These are phyloP conservation scores for Lactifluus pinguis DNA, from an alignment of 768 basidiomycete species.

Conservation along the genomic window DNA sequence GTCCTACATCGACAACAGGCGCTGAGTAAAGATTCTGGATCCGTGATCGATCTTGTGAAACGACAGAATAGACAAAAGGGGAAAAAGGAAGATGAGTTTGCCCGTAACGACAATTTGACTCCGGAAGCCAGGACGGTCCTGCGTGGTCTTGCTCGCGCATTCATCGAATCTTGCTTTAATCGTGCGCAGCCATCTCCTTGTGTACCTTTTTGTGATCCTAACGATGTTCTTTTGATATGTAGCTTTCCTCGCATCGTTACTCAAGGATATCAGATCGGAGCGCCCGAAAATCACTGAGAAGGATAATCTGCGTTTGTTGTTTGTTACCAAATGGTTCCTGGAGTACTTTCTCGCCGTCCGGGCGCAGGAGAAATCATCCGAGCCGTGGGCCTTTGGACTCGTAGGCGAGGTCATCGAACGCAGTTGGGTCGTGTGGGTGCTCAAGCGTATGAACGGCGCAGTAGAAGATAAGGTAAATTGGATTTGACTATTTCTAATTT, in stretches of 20 bases:
- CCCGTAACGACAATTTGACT: conserved; percentile 57
- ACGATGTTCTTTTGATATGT: neutral
- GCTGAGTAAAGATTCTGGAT: conserved; percentile 55
- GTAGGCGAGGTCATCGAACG: conserved; percentile 83
- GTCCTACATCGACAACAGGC: conserved; percentile 85
- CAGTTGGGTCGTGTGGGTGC: conserved; percentile 83
- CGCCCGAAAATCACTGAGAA: conserved; percentile 89
- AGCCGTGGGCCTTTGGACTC: conserved; percentile 56
- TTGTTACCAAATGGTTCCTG: conserved; percentile 84
- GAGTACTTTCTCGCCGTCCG: conserved; percentile 70
- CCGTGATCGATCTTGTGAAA: conserved; percentile 53
- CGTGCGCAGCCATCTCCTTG: conserved; percentile 41
- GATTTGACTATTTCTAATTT: neutral
- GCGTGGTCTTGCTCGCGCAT: conserved; percentile 59
- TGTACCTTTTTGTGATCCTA: conserved; percentile 2
- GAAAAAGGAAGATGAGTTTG: conserved; percentile 62
- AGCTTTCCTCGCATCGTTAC: conserved; percentile 80
- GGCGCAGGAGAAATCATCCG: conserved; percentile 34
- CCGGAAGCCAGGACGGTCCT: conserved; percentile 55
- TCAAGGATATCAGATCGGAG: conserved; percentile 92
- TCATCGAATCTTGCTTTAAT: conserved; percentile 83
- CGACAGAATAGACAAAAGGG: conserved; percentile 44
- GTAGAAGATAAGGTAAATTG: conserved; percentile 77
- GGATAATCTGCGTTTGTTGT: conserved; percentile 84
- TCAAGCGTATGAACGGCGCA: conserved; percentile 79